Evolutionary conservation across 768 basidiomycete species (phyloP).

Genomic region (Hericium alpestre): DNA sequence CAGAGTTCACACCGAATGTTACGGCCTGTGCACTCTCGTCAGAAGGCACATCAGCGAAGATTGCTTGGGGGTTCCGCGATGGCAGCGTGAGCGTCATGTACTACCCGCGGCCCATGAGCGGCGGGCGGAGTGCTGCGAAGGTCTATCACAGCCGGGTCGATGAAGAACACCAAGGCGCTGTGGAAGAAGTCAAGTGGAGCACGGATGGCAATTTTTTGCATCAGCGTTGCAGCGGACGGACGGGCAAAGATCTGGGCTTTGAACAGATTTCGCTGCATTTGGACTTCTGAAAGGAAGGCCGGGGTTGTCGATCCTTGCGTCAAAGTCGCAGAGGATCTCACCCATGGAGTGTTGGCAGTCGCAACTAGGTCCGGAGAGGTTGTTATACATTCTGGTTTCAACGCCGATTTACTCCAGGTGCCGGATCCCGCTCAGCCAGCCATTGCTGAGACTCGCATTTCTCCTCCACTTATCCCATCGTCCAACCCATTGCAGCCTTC

Average conservation of each 20-base stretch:
- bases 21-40: slow-evolving; percentile 48
- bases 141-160: slow-evolving; percentile 37
- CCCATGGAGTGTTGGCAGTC: slow-evolving; percentile 36
- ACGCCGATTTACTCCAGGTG: slow-evolving; percentile 11
- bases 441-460: slow-evolving; percentile 2
- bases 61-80: slow-evolving; percentile 63
- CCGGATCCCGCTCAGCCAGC: neutral
- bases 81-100: slow-evolving; percentile 59
- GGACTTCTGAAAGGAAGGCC: slow-evolving; percentile 41
- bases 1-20: slow-evolving; percentile 61
- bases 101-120: slow-evolving; percentile 50
- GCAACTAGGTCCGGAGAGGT: slow-evolving; percentile 49
- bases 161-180: slow-evolving; percentile 55
- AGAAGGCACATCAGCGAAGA: slow-evolving; percentile 52
- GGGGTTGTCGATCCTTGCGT: slow-evolving; percentile 38
- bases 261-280: slow-evolving; percentile 42
- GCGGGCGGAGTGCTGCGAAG: slow-evolving; percentile 31
- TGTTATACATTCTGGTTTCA: slow-evolving; percentile 41
- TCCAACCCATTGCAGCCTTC: neutral
- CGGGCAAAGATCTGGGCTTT: slow-evolving; percentile 66
- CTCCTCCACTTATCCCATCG: neutral
- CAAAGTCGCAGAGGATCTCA: slow-evolving; percentile 35
- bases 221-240: slow-evolving; percentile 55
- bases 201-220: slow-evolving; percentile 23
- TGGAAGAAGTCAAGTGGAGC: slow-evolving; percentile 48